phyloP scores from a whole-genome alignment of 805 yeast genomes.

The Hanseniaspora thailandica region DNA sequence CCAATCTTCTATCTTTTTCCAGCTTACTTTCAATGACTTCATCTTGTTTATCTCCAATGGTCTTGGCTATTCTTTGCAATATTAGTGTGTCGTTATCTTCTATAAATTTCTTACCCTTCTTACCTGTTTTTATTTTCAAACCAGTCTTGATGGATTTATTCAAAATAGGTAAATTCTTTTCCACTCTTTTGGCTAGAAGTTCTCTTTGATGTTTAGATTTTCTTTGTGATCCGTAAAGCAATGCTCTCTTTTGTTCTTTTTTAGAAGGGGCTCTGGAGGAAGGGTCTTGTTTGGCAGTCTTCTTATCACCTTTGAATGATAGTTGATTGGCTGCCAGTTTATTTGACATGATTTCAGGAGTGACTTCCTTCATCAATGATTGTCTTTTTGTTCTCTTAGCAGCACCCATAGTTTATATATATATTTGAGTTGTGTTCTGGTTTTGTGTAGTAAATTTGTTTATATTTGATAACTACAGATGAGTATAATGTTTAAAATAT shows the following conservation, averaged over 20 bases:
- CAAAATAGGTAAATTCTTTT: slow-evolving; percentile 69
- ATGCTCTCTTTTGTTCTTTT: slow-evolving; percentile 51
- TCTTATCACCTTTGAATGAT: slow-evolving; percentile 31
- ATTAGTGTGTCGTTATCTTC: slow-evolving; percentile 54
- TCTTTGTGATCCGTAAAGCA: slow-evolving; percentile 56
- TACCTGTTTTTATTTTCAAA: slow-evolving; percentile 60
- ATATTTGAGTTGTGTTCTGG: background rate
- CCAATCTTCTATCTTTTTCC: slow-evolving; percentile 79
- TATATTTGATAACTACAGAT: background rate
- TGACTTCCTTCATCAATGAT: slow-evolving; percentile 44
- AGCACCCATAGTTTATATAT: slow-evolving; percentile 23
- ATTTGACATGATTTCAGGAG: slow-evolving; percentile 57
- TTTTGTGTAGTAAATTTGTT: background rate
- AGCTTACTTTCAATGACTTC: slow-evolving; percentile 72
- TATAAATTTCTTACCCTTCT: slow-evolving; percentile 74
- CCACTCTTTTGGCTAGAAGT: slow-evolving; percentile 39
- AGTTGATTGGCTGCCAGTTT: slow-evolving; percentile 58
- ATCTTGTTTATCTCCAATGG: slow-evolving; percentile 74
- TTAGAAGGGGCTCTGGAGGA: slow-evolving; percentile 45
- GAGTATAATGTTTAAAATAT: background rate
- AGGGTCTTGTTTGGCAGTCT: slow-evolving; percentile 41
- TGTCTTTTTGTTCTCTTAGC: slow-evolving; percentile 45
- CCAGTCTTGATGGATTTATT: slow-evolving; percentile 84
- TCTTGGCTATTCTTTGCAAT: slow-evolving; percentile 58
- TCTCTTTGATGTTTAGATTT: slow-evolving; percentile 29